These are phyloP conservation scores for Crotalaria pallida DNA, from an alignment of 306 rosid genomes.

Conservation along the genomic window DNA sequence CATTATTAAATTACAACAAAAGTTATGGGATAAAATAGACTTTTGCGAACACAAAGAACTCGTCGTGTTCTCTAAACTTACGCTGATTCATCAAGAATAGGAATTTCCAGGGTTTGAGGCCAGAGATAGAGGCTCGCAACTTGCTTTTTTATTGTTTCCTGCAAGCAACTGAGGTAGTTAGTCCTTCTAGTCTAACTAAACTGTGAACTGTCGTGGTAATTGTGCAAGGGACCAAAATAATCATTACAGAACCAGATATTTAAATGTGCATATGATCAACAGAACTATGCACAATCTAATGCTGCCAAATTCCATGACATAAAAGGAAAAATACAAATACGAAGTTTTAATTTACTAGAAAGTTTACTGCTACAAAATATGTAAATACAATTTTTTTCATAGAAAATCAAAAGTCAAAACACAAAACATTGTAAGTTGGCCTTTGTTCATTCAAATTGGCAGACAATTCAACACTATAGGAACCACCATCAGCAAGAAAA, in stretches of 20 bases:
- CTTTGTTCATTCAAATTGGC: neutral
- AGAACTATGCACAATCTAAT: neutral
- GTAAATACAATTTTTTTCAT: neutral
- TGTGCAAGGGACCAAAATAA: neutral
- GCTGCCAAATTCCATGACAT: neutral
- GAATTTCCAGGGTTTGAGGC: constrained; percentile 74
- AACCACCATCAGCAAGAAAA: constrained; percentile 5
- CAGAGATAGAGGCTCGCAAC: constrained; percentile 77
- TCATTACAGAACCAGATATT: constrained; percentile 2
- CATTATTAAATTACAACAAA: too few relatives aligned
- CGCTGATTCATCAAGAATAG: constrained; percentile 73
- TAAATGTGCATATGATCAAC: neutral
- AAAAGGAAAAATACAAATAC: neutral
- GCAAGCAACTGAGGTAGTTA: constrained; percentile 25
- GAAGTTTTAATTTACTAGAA: neutral
- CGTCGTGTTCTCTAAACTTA: constrained; percentile 34
- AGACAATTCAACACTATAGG: neutral
- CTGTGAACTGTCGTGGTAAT: neutral
- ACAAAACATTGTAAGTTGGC: neutral
- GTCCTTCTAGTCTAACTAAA: constrained; percentile 19
- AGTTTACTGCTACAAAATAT: neutral
- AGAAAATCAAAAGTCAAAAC: neutral
- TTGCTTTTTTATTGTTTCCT: constrained; percentile 75
- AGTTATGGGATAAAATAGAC: neutral
- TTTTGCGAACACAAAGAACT: neutral